phyloP scores from a whole-genome alignment of 495 filamentous ascomycete genomes.

The Daldinia concentrica region DNA sequence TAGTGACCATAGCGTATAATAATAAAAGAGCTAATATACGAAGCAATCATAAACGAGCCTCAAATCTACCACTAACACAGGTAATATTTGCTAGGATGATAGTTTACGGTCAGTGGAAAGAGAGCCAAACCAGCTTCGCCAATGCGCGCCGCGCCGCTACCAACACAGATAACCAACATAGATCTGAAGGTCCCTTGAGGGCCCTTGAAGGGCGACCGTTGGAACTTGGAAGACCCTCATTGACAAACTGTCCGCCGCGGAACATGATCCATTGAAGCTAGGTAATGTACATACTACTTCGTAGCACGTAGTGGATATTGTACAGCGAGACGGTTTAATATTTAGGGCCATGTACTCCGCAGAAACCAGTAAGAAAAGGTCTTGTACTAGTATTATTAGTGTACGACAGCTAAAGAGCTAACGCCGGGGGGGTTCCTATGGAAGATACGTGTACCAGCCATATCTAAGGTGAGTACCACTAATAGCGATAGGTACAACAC shows the following conservation, averaged over 20 bases:
- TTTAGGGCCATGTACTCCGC: conserved; percentile 33
- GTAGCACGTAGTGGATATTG: not conserved
- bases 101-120: conserved; percentile 18
- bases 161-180: conserved; percentile 5
- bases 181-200: conserved; percentile 22
- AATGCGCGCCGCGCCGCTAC: conserved; percentile 29
- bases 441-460: conserved; percentile 17
- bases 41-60: conserved; percentile 19
- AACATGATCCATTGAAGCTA: conserved; percentile 1
- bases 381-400: conserved; percentile 26
- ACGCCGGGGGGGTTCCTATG: conserved; percentile 1
- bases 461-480: conserved; percentile 19
- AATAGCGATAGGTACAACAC: conserved; percentile 16
- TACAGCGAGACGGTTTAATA: not conserved
- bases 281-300: not conserved
- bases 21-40: conserved; percentile 9
- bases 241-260: not conserved
- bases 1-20: not conserved
- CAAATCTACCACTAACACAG: conserved; percentile 15
- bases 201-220: not conserved
- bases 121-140: conserved; percentile 16
- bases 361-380: conserved; percentile 18
- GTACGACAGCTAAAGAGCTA: conserved; percentile 23
- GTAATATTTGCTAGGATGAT: conserved; percentile 32
- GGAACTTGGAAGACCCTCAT: not conserved